Evolutionary conservation across 768 basidiomycete genomes (phyloP), one percentile per base, ranked within the genome.

Genomic region (Boletus bicolor): DNA sequence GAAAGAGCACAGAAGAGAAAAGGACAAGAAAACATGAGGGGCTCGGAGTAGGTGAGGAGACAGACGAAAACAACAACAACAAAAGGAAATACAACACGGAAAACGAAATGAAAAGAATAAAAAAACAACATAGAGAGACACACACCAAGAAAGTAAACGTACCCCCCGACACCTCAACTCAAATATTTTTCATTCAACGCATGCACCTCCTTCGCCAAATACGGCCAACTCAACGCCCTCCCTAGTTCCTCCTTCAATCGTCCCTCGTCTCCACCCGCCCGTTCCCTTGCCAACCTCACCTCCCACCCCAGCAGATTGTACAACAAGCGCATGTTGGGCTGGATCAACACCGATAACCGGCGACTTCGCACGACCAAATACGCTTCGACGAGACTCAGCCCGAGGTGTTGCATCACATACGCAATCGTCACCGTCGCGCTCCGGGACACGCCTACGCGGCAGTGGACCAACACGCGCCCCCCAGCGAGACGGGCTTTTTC

Each of bases 231-330:
- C 68, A 93, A 72, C 58, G 87, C 82, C 66, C 84, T 77, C 55
- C 82, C 79, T 49, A 91, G 74, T 69, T 86, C 89, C 61, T 72
- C 76, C 62, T 76, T 78, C 59, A 87, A 67, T 61, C 71, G 76
- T 44, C 69, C 66, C 58, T 78, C 78, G 59, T 84, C 78, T 24
- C 73, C 79, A 4, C 76, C 78, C 0, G 84, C 85, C 26, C 86
- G 80, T 67, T 85, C 84, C 62, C 80, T 80, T n/a, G 92, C 92
- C n/a, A 97, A 80, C 69, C 86, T 85, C 63, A 92, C 85, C 72
- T 98, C 96, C 93, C 93, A 98, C 10, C 91, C 94, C 66, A 92
- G 86, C 26, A 98, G 79, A 68, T 98, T 95, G 72, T 95, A 97
- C 72, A 98, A 73, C 68, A 98, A 75, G n/a, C 93, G 83, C 83